Evolutionary conservation across 148 eudicot species (phyloP).

Genomic region (Rhododendron henanense): DNA sequence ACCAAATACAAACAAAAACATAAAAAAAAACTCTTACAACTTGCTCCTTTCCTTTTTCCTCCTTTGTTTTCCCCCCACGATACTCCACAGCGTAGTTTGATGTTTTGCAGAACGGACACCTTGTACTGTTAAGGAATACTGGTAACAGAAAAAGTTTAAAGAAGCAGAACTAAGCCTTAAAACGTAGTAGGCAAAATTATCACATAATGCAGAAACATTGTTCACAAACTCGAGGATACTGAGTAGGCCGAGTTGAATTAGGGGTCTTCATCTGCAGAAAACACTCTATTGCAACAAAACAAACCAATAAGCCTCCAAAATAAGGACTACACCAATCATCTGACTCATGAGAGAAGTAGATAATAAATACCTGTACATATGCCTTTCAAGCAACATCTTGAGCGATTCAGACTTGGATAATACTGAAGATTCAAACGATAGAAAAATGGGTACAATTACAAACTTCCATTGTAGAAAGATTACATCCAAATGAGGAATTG

Average conservation of each 20-base stretch:
- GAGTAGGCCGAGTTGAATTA: conserved; percentile 87
- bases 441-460: conserved; percentile 19
- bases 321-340: neutral
- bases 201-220: neutral
- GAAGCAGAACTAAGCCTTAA: neutral
- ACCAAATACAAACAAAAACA: neutral
- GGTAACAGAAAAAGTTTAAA: neutral
- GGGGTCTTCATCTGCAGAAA: conserved; percentile 99
- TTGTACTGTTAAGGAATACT: conserved; percentile 49
- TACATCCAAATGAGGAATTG: neutral
- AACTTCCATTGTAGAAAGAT: neutral
- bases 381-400: conserved; percentile 97
- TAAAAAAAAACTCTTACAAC: conserved; percentile 50
- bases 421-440: conserved; percentile 39
- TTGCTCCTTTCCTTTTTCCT: conserved; percentile 90
- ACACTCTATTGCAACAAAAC: conserved; percentile 59
- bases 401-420: conserved; percentile 96
- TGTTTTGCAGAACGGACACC: conserved; percentile 97
- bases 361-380: conserved; percentile 82
- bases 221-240: conserved; percentile 62
- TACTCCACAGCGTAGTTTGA: conserved; percentile 96
- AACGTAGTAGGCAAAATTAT: neutral
- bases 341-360: neutral
- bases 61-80: conserved; percentile 88
- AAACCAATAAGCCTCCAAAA: conserved; percentile 2